Evolutionary conservation across 371 early-diverging fungal genomes (phyloP), one percentile per base, ranked within the genome.

Genomic region (Catenaria anguillulae): DNA sequence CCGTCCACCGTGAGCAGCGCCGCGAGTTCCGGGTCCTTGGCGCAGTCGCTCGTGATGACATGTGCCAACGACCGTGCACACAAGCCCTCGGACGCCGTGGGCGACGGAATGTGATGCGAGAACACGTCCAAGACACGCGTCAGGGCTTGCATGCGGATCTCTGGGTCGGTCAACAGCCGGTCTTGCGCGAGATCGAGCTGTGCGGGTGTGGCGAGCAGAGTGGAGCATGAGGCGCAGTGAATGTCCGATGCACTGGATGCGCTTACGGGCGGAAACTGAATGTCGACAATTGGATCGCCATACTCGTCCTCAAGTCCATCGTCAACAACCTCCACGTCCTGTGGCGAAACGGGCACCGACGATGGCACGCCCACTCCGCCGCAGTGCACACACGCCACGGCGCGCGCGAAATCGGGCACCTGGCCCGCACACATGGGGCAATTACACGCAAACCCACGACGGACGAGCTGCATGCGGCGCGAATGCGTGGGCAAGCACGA

Each of bases 361-460:
- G n/a, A n/a, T 24, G 24, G n/a, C 15, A 29, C 8, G 15, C 29
- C 52, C 4, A 43, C 21, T 3, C 45, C 45, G 3, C 4, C 45
- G 31, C 52, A 50, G 21, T 29, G 8, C 21, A 31, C 29, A 23
- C 52, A 50, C 4, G 19, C 52, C 3, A 50, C 26, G 29, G 52
- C 52, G 52, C 52, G 52, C 1, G 52, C 52, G 19, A 31, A 26
- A 31, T 50, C 52, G 29, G 29, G 52, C 15, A 15, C 52, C 15
- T 26, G 52, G 8, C 58, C 58, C 0, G 58, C 36, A 31, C 58
- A 58, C 58, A 58, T 40, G 42, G 8, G 24, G 58, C 58, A 58
- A 17, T 36, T 42, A 23, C 58, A 58, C 36, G 24, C 24, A 31
- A 58, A 58, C 2, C 58, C 58, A 15, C 58, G 58, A 12, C 34